phyloP scores from a whole-genome alignment of 345 rosid genomes.

The Streptanthus diversifolius region DNA sequence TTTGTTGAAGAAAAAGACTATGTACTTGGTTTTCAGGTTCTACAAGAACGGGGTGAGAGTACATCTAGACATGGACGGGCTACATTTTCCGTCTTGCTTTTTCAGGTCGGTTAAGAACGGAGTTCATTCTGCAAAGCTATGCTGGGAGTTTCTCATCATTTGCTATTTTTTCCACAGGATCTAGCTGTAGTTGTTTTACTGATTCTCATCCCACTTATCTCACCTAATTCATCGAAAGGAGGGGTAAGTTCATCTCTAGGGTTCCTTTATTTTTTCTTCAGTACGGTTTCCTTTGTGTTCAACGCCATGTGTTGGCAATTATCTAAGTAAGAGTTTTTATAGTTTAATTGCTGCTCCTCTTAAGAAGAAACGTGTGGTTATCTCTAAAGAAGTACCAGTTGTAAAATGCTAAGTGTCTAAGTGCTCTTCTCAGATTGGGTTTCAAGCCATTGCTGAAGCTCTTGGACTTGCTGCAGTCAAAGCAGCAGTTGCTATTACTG shows the following conservation, averaged over 20 bases:
- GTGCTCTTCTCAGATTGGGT: constrained; percentile 71
- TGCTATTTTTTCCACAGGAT: constrained; percentile 53
- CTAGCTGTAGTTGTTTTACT: constrained; percentile 96
- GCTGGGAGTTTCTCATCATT: constrained; percentile 22
- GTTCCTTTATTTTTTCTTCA: neutral
- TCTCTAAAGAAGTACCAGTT: neutral
- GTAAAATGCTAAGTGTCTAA: constrained; percentile 12
- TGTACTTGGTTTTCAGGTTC: constrained; percentile 57
- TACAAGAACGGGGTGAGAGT: constrained; percentile 98
- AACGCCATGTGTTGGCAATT: neutral
- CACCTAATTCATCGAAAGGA: constrained; percentile 98
- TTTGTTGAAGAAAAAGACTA: constrained; percentile 8
- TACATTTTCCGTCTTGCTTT: constrained; percentile 93
- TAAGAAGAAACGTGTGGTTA: neutral
- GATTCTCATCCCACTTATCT: constrained; percentile 96
- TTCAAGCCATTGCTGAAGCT: constrained; percentile 98
- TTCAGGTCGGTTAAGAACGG: constrained; percentile 60
- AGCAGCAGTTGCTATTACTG: constrained; percentile 94
- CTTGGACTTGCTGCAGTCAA: constrained; percentile 96
- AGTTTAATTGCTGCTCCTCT: neutral
- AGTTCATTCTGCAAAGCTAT: neutral
- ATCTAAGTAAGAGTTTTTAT: neutral
- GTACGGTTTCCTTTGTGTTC: constrained; percentile 12
- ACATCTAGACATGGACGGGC: constrained; percentile 99
- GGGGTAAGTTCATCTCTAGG: constrained; percentile 60